Base-by-base conservation (phyloP, 345 rosid genomes). In the Pugionium dolabratum region DNA sequence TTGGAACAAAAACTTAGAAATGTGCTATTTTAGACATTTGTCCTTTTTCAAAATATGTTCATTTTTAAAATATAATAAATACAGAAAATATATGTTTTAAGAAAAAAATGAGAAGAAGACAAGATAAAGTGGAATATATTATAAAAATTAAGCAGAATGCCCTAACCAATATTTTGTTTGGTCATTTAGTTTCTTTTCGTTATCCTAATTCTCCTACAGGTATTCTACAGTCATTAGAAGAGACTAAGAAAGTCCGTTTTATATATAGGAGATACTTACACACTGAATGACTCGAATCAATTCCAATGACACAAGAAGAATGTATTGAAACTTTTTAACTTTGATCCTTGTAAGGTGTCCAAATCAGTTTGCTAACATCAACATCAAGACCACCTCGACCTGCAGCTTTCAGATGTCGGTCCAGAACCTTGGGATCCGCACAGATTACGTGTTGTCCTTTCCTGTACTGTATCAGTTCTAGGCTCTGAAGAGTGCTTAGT, bases 361-460 rank as follows among this genome's bases (percentile, higher is more conserved):
- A 94, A 70, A 94, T 94, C 82, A 94, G 64, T 76, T 94, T 91
- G 88, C 96, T 80, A 67, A 82, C 99, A 65, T 94, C 99, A 44
- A 94, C 99, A 60, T 85, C 97, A 5, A 90, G 97, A 62, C 97
- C 99, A 25, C 97, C 99, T 1, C 93, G 83, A 4, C 99, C 99
- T 6, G 97, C 99, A 4, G 99, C 96, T 83, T 94, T 94, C 60
- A 94, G 82, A 75, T 95, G 99, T 11, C 99, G 91, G 62, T 95
- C 99, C 76, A 95, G 77, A 2, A 95, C 93, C 75, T 95, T 95
- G 4, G 97, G 99, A 74, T 95, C 97, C 0, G 99, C 99, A 53
- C 99, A 95, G 45, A 95, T 95, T 47, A 91, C 97, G 33, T 95
- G 97, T 74, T 95, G 99, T 57, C 99, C 99, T 75, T 95, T 95